Evolutionary conservation across 2,329 filamentous ascomycete species (phyloP).

Genomic region (Fusarium pseudoanthophilum): DNA sequence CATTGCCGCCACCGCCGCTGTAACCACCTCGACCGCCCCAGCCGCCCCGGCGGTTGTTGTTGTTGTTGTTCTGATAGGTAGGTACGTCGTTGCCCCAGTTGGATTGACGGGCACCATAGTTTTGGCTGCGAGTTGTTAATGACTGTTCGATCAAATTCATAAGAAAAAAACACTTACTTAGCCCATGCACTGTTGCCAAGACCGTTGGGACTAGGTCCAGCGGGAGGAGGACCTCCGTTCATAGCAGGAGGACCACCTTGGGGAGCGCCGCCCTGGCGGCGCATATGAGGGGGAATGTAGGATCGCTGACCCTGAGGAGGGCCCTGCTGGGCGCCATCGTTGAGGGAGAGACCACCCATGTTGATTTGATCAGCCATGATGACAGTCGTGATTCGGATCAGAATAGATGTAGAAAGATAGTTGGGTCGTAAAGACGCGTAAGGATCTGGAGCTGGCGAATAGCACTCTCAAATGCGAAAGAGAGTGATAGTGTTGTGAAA

Average conservation of each 20-base stretch:
- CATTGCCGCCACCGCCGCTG: slow-evolving; percentile 50
- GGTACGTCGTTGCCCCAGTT: slow-evolving; percentile 49
- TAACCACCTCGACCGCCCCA: slow-evolving; percentile 52
- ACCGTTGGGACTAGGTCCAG: slow-evolving; percentile 53
- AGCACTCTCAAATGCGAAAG: slow-evolving; percentile 44
- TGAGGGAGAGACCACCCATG: slow-evolving; percentile 79
- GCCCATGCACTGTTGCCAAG: slow-evolving; percentile 74
- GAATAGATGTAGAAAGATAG: slow-evolving; percentile 33
- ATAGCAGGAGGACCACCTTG: slow-evolving; percentile 24
- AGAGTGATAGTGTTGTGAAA: slow-evolving; percentile 41
- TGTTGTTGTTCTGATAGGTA: slow-evolving; percentile 34
- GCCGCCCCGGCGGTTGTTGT: slow-evolving; percentile 50
- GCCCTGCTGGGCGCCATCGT: slow-evolving; percentile 49
- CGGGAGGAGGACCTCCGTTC: slow-evolving; percentile 32
- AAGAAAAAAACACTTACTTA: slow-evolving; percentile 59
- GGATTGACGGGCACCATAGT: slow-evolving; percentile 50
- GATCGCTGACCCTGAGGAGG: slow-evolving; percentile 61
- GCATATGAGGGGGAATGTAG: slow-evolving; percentile 89
- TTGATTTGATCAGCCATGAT: slow-evolving; percentile 87
- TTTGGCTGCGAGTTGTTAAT: slow-evolving; percentile 43
- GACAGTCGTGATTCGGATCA: slow-evolving; percentile 45
- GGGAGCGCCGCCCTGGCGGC: slow-evolving; percentile 54
- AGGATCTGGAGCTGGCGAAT: slow-evolving; percentile 32
- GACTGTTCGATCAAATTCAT: background rate
- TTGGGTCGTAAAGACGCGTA: slow-evolving; percentile 37